These are phyloP conservation scores for Penicillium frequentans DNA, from an alignment of 2,329 filamentous ascomycete species.

Conservation along the genomic window DNA sequence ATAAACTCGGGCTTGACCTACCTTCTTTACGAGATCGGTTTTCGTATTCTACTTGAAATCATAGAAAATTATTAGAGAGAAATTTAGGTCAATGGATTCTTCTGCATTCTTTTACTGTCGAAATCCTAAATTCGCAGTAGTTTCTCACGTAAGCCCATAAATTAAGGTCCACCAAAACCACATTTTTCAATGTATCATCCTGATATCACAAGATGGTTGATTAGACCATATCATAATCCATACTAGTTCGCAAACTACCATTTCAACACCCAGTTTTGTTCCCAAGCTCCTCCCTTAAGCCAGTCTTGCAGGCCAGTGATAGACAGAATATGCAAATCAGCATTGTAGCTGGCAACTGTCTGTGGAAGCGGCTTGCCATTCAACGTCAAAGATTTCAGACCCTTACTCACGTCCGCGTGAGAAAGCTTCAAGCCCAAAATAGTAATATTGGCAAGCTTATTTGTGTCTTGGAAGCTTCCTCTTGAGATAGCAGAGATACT, in stretches of 20 bases:
- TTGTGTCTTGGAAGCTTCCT: slow-evolving; percentile 58
- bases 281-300: slow-evolving; percentile 60
- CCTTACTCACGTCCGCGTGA: slow-evolving; percentile 3
- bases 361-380: slow-evolving; percentile 50
- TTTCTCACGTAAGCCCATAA: background rate
- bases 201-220: background rate
- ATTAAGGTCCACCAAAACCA: background rate
- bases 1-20: background rate
- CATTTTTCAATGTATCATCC: background rate
- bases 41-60: no score
- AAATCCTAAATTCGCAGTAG: background rate
- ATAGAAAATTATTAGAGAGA: no score
- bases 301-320: slow-evolving; percentile 52
- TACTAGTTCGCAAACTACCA: slow-evolving; percentile 42
- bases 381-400: slow-evolving; percentile 49
- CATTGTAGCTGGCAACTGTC: slow-evolving; percentile 51
- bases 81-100: background rate
- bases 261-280: slow-evolving; percentile 55
- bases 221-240: background rate
- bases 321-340: slow-evolving; percentile 49
- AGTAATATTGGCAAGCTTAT: slow-evolving; percentile 62
- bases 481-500: slow-evolving; percentile 50
- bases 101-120: background rate
- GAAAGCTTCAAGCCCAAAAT: slow-evolving; percentile 55
- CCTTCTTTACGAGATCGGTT: background rate